A percentile compares a stretch with the other conserved stretches of the same genome.
Evolutionary conservation across 2,329 filamentous ascomycete species (phyloP).

Genomic region (Ophiocordyceps camponoti-saundersi): DNA sequence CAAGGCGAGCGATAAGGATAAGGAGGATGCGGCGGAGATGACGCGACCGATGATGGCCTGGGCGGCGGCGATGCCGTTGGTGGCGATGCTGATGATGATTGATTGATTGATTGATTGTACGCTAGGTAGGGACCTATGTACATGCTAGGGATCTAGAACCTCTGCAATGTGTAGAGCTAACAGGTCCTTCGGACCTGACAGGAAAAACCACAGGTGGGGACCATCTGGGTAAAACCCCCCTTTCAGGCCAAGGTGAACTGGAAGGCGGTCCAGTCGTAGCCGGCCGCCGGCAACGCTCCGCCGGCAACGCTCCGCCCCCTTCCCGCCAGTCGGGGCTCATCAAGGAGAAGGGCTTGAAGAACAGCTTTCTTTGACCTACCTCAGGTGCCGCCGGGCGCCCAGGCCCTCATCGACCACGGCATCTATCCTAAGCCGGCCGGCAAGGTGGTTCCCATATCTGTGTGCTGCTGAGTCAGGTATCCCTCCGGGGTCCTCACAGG

Average conservation of each 20-base stretch:
- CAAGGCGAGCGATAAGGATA: constrained; percentile 5
- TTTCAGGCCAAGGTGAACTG: constrained; percentile 64
- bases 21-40: constrained; percentile 12
- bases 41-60: constrained; percentile 13
- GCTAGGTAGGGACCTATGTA: no score
- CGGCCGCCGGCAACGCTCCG: constrained; percentile 33
- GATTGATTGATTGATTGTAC: constrained; percentile 5
- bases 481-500: no score
- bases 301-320: no score
- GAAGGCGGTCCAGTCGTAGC: constrained; percentile 43
- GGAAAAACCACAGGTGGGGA: no score
- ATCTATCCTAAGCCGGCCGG: constrained; percentile 46
- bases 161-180: no score
- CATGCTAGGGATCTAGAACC: no score
- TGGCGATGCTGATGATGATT: constrained; percentile 18
- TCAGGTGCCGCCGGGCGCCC: constrained; percentile 45
- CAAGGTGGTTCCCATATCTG: constrained; percentile 50
- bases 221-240: no score
- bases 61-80: constrained; percentile 15
- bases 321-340: constrained; percentile 53
- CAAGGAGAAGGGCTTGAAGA: constrained; percentile 48
- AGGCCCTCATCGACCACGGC: constrained; percentile 61
- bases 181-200: no score
- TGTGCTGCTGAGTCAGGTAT: no score
- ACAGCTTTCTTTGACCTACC: constrained; percentile 72